Evolutionary conservation across 2,329 filamentous ascomycete genomes (phyloP).

Genomic region (Fusarium sp.): DNA sequence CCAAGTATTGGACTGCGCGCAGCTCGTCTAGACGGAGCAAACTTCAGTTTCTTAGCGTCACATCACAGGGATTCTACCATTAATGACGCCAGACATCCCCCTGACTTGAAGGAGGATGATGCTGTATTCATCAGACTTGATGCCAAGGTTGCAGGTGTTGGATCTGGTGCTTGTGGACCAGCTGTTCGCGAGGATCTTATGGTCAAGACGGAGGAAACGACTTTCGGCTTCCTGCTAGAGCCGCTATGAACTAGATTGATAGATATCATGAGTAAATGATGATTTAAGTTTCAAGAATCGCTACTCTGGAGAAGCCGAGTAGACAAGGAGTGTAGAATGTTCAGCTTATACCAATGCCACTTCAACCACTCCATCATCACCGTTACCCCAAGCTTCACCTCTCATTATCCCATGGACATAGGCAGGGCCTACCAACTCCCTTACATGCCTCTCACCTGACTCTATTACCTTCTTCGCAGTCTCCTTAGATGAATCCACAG

Average conservation of each 20-base stretch:
- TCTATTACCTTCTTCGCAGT: not conserved
- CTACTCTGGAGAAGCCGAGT: not conserved
- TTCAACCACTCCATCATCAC: not conserved
- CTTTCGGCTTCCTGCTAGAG: conserved; percentile 60
- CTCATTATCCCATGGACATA: not conserved
- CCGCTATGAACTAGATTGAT: conserved; percentile 23
- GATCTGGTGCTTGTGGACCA: conserved; percentile 64
- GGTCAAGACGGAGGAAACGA: conserved; percentile 57
- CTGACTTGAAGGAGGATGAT: conserved; percentile 68
- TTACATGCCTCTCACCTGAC: not conserved
- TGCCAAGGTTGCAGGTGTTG: conserved; percentile 63
- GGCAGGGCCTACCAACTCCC: not conserved
- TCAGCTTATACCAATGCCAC: not conserved
- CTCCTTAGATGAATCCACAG: not conserved
- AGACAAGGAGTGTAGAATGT: not conserved
- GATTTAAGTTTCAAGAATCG: not conserved
- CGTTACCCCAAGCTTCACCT: not conserved
- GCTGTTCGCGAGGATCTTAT: conserved; percentile 61
- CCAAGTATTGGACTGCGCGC: conserved; percentile 41
- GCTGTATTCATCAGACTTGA: conserved; percentile 60
- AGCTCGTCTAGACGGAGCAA: conserved; percentile 27
- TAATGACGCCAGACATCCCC: conserved; percentile 72
- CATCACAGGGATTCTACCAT: conserved; percentile 67
- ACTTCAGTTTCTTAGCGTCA: conserved; percentile 68
- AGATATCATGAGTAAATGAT: conserved; percentile 7